These are phyloP conservation scores for Hypseocharis bilobata DNA, from an alignment of 441 rosid species.

Conservation along the genomic window DNA sequence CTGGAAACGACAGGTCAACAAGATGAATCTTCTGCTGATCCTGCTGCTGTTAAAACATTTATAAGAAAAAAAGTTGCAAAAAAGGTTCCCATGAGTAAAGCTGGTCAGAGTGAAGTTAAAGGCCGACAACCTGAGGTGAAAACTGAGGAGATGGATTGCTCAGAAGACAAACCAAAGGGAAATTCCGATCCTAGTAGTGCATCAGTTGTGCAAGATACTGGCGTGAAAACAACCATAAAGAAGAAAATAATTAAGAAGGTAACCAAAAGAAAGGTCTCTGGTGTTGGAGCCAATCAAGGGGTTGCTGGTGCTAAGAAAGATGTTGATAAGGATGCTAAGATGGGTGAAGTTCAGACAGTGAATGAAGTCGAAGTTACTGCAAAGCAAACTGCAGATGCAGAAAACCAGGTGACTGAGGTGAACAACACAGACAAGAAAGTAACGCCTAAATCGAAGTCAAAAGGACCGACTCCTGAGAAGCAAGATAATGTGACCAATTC, in stretches of 20 bases:
- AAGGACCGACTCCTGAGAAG: conserved; percentile 37
- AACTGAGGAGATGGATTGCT: conserved; percentile 30
- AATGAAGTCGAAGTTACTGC: conserved; percentile 26
- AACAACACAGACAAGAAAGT: conserved; percentile 23
- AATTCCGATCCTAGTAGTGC: conserved; percentile 32
- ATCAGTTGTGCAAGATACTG: conserved; percentile 35
- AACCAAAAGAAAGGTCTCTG: conserved; percentile 57
- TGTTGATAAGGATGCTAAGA: conserved; percentile 32
- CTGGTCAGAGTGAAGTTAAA: conserved; percentile 33
- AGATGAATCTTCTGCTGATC: conserved; percentile 36
- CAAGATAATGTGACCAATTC: conserved; percentile 31
- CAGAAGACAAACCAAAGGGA: conserved; percentile 42
- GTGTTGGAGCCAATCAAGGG: conserved; percentile 27
- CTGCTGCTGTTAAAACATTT: conserved; percentile 42
- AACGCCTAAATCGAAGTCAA: conserved; percentile 21
- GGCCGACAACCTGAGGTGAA: conserved; percentile 34
- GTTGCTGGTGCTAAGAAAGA: conserved; percentile 35
- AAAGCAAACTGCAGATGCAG: conserved; percentile 30
- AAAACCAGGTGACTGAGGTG: conserved; percentile 20
- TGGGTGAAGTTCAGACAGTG: conserved; percentile 27
- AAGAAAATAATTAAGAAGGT: conserved; percentile 78
- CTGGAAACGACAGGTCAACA: conserved; percentile 34
- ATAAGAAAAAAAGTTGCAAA: conserved; percentile 43
- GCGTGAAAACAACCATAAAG: conserved; percentile 50
- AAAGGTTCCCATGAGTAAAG: conserved; percentile 36